phyloP scores from a whole-genome alignment of 352 stramenopile genomes.

The Phytophthora pinifolia region DNA sequence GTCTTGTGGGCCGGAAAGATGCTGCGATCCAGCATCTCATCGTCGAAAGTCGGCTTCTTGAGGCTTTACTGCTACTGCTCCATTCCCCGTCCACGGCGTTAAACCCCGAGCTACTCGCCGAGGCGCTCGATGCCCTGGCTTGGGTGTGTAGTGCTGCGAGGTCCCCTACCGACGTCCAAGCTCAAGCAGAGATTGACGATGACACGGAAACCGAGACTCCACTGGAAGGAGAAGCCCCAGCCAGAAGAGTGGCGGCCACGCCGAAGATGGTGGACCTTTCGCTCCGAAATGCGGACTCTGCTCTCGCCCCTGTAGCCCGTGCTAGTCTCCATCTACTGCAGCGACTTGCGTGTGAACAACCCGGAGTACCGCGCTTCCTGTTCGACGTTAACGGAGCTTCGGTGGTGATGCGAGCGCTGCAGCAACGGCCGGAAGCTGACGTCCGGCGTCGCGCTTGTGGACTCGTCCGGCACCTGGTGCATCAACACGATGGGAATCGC shows the following conservation, averaged over 20 bases:
- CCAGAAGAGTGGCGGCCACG: constrained; percentile 42
- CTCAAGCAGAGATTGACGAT: constrained; percentile 29
- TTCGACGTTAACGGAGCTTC: constrained; percentile 30
- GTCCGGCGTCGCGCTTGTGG: constrained; percentile 39
- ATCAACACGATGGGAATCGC: constrained; percentile 45
- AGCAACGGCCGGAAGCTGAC: constrained; percentile 18
- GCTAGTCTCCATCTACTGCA: constrained; percentile 62
- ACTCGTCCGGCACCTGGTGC: constrained; percentile 55
- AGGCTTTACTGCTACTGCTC: constrained; percentile 45
- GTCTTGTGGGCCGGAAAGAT: constrained; percentile 47
- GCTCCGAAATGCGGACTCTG: constrained; percentile 42
- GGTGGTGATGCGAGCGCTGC: constrained; percentile 54
- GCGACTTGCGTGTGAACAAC: constrained; percentile 38
- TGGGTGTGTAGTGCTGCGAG: constrained; percentile 45
- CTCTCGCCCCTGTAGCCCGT: constrained; percentile 29
- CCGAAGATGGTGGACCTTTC: constrained; percentile 54
- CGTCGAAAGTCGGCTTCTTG: constrained; percentile 53
- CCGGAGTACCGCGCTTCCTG: constrained; percentile 40
- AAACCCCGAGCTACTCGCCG: constrained; percentile 39
- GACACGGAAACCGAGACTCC: constrained; percentile 14
- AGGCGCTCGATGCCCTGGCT: constrained; percentile 51
- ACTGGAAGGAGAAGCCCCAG: constrained; percentile 25
- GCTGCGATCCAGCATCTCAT: constrained; percentile 46
- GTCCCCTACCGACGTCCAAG: constrained; percentile 20
- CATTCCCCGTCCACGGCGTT: constrained; percentile 43